phyloP scores from a whole-genome alignment of 2,329 filamentous ascomycete species.

The Alternaria novae-zelandiae region DNA sequence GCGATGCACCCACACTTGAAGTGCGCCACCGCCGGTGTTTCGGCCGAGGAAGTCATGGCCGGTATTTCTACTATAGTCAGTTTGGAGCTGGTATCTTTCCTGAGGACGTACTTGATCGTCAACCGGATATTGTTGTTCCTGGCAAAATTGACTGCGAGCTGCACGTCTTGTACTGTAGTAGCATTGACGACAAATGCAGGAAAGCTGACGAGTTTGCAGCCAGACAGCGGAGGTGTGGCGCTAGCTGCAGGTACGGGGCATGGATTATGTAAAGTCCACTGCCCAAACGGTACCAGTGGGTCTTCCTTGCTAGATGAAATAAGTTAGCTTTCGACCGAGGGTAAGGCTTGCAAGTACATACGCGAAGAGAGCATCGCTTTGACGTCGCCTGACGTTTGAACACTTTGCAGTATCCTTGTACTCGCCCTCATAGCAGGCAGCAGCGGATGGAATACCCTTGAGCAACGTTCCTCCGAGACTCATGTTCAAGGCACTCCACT shows the following conservation, averaged over 20 bases:
- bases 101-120: constrained; percentile 31
- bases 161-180: constrained; percentile 32
- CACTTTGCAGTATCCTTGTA: constrained; percentile 27
- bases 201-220: constrained; percentile 28
- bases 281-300: constrained; percentile 27
- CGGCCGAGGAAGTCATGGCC: constrained; percentile 38
- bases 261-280: constrained; percentile 30
- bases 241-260: constrained; percentile 17
- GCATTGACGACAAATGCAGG: constrained; percentile 36
- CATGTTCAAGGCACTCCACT: constrained; percentile 31
- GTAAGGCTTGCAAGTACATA: constrained; percentile 13
- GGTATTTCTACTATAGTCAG: constrained; percentile 31
- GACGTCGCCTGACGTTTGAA: constrained; percentile 10
- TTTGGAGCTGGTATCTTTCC: no score
- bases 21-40: constrained; percentile 36
- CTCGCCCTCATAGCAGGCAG: constrained; percentile 33
- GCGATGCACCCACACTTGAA: constrained; percentile 34
- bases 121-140: constrained; percentile 39
- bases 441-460: constrained; percentile 33
- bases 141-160: constrained; percentile 41
- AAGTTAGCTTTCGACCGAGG: neutral
- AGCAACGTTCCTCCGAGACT: constrained; percentile 31
- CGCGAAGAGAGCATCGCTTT: constrained; percentile 24
- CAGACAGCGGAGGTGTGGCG: constrained; percentile 7
- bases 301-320: constrained; percentile 25